Evolutionary conservation across 805 yeast genomes (phyloP), one percentile per base, ranked within the genome.

Genomic region (Yarrowia deformans): DNA sequence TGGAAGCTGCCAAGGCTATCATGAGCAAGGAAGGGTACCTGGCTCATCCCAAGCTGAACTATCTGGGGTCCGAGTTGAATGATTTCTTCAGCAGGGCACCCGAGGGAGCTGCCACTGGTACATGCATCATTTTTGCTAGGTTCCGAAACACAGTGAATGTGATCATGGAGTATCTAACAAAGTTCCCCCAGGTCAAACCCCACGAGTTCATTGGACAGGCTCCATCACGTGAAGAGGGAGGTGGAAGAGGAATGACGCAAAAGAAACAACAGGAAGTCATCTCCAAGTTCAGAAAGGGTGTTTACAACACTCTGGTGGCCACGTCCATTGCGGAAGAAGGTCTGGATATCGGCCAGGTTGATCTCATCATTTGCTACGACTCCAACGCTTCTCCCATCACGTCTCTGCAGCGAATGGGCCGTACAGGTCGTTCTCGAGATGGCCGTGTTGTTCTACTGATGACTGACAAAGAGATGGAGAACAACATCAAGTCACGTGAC

Each of bases 261-360:
- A 90, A 90, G 74, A 83, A 85, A 54, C 99, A 95, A 75, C 92
- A 91, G 73, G 89, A 88, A 69, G 84, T 91, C 12, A 88, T 95
- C 37, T 84, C 84, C 39, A 82, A 88, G 69, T 95, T 95, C 79
- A 90, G 89, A 74, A 74, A 78, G 0, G 97, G 97, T 8, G 82
- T 78, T 0, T 85, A 86, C 74, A 96, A 95, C 75, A 87, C 91
- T 9, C 80, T 95, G 23, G 97, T 95, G 7, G 97, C 98, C 5
- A 95, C 99, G 0, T 93, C 97, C 0, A 94, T 95, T 75, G 99
- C 98, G 58, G 99, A 95, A 77, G 99, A 95, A 81, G 99, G 99
- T 55, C 83, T 95, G 72, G 99, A 95, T 81, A 96, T 95, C 72
- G 99, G 99, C 40, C 98, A 96, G 77, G 99, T 95, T 67, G 99